These are phyloP conservation scores for Penicillium nordicum DNA, from an alignment of 2,329 filamentous ascomycete genomes.

Conservation along the genomic window DNA sequence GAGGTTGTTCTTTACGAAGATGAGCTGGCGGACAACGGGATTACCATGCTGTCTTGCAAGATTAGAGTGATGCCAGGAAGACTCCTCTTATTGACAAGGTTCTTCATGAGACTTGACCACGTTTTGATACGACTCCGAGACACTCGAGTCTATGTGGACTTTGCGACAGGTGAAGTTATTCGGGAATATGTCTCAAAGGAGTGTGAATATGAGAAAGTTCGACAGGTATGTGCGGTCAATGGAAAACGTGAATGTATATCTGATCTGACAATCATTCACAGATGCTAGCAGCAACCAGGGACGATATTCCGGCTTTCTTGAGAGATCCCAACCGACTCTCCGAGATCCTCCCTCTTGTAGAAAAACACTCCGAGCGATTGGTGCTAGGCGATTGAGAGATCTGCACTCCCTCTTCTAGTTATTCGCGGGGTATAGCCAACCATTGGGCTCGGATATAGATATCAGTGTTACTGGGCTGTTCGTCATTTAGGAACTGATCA, in stretches of 20 bases:
- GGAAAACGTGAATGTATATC: background rate
- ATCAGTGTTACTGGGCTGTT: background rate
- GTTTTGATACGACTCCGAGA: conserved; percentile 85
- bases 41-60: conserved; percentile 86
- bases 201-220: conserved; percentile 72
- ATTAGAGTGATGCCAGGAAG: conserved; percentile 87
- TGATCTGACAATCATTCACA: conserved; percentile 19
- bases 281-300: conserved; percentile 56
- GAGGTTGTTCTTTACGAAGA: conserved; percentile 96
- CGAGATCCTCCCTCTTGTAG: conserved; percentile 66
- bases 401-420: background rate
- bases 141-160: conserved; percentile 89
- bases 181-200: conserved; percentile 90
- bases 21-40: conserved; percentile 95
- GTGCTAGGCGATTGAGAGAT: conserved; percentile 21
- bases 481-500: background rate
- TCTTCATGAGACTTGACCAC: conserved; percentile 91
- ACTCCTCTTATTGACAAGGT: conserved; percentile 76
- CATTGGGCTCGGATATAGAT: background rate
- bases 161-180: conserved; percentile 72
- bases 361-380: conserved; percentile 62
- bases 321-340: conserved; percentile 75
- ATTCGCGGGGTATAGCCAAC: background rate
- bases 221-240: conserved; percentile 53
- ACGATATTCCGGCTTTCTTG: conserved; percentile 72